Base-by-base conservation (phyloP, 768 basidiomycete genomes). In the Suillus sp. region DNA sequence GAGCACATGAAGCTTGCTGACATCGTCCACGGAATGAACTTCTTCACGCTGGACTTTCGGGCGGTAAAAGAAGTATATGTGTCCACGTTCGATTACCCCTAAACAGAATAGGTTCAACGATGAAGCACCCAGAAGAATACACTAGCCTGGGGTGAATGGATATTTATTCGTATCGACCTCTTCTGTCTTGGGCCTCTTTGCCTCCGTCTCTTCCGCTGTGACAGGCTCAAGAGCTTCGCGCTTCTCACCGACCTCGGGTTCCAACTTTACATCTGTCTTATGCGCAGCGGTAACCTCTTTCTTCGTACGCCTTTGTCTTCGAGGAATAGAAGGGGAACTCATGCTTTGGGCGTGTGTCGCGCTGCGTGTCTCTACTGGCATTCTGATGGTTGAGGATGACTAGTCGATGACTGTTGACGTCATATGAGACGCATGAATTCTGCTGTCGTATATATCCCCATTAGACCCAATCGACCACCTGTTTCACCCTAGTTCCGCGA, bases 1-100 rank as follows among this genome's bases (percentile, higher is more conserved):
- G 27, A 89, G 77, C 71, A 89, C 84, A 67, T 86, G 81, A 62
- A 89, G 80, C 57, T 84, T 82, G 64, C 78, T 77, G 37, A 88
- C 78, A 63, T 87, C 86, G 70, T 87, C 84, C 35, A 88, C 63
- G 8, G 82, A 83, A n/a, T 81, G 69, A 0, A 79, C 84, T 62
- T 85, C 80, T 63, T 85, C 81, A 16, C 75, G 70, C 67, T 86
- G 73, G 22, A 87, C 85, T 34, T 83, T 80, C 4, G 86, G 86
- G 13, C 84, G 82, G 68, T 86, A 89, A 74, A 87, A 84, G 71
- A 88, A 87, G 73, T 88, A 88, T 51, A 89, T 79, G 64, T 86
- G 83, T 10, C 85, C 86, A 18, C 85, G 75, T 67, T 87, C 84
- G 58, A 84, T 84, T 11, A 81, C 82, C 10, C 84, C 84, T 86